These are phyloP conservation scores for Setomelanomma holmii DNA, from an alignment of 2,329 filamentous ascomycete species.

Conservation along the genomic window DNA sequence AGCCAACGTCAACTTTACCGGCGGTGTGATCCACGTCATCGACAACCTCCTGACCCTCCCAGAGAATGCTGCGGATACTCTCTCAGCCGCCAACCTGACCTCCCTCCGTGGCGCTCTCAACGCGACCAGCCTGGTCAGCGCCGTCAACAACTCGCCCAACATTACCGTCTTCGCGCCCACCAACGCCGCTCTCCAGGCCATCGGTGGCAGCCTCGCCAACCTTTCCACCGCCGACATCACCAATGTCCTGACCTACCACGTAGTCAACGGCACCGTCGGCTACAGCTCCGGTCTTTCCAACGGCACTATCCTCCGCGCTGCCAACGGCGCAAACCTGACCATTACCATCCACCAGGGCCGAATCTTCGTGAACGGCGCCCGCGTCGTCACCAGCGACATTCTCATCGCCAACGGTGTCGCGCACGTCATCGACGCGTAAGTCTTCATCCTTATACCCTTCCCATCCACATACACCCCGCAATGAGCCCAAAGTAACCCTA, in stretches of 20 bases:
- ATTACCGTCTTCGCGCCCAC: slow-evolving; percentile 71
- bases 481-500: no score
- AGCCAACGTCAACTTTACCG: slow-evolving; percentile 54
- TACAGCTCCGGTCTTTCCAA: slow-evolving; percentile 59
- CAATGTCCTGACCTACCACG: slow-evolving; percentile 68
- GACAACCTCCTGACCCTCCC: slow-evolving; percentile 54
- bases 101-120: slow-evolving; percentile 52
- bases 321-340: slow-evolving; percentile 49
- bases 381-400: slow-evolving; percentile 51
- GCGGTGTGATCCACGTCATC: slow-evolving; percentile 57
- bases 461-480: no score
- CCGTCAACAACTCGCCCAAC: slow-evolving; percentile 53
- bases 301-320: slow-evolving; percentile 47
- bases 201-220: slow-evolving; percentile 60
- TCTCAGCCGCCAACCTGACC: slow-evolving; percentile 46
- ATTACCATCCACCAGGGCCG: slow-evolving; percentile 47
- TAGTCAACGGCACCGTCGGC: slow-evolving; percentile 62
- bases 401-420: slow-evolving; percentile 56
- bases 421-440: slow-evolving; percentile 60
- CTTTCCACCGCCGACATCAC: slow-evolving; percentile 58
- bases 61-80: slow-evolving; percentile 35
- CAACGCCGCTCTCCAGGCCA: slow-evolving; percentile 65
- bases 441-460: neutral
- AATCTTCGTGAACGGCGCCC: slow-evolving; percentile 55
- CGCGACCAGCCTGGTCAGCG: slow-evolving; percentile 47